A percentile compares a stretch with the other conserved stretches of the same genome.
Conservation (phyloP, 1,284 basidiomycete genomes). For the Ustilago hordei region DNA sequence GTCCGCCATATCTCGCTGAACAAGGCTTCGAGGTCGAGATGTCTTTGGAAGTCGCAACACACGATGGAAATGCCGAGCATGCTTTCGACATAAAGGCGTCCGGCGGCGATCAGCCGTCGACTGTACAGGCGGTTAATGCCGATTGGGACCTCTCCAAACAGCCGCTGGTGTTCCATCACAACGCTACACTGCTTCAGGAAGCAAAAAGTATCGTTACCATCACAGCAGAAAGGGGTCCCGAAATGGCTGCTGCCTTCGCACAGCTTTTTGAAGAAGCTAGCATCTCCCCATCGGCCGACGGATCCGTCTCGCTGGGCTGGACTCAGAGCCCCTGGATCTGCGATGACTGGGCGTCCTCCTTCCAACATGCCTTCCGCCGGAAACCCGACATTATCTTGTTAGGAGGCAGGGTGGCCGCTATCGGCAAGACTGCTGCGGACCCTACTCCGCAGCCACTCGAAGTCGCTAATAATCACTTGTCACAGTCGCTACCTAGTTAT, state of each 20-base stretch:
- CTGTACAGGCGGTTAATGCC: neutral
- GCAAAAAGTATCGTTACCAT: neutral
- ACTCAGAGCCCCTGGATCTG: neutral
- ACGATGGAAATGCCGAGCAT: neutral
- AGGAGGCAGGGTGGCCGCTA: neutral
- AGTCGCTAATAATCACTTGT: conserved; percentile 4
- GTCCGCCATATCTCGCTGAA: neutral
- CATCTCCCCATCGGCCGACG: neutral
- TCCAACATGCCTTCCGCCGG: neutral
- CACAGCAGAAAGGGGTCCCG: neutral
- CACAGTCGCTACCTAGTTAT: conserved; percentile 2
- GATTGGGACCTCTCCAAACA: neutral
- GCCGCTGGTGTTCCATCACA: neutral
- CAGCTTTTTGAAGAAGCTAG: neutral
- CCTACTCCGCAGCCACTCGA: neutral
- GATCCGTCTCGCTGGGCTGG: neutral
- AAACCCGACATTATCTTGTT: neutral
- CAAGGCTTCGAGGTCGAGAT: neutral
- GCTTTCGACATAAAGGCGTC: neutral
- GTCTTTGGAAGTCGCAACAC: neutral
- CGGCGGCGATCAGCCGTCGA: neutral
- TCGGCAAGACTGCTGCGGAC: neutral
- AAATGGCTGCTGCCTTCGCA: neutral
- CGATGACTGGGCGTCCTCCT: neutral
- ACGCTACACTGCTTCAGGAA: neutral